Evolutionary conservation across 2,329 filamentous ascomycete species (phyloP).

Genomic region (Volutella citrinella): DNA sequence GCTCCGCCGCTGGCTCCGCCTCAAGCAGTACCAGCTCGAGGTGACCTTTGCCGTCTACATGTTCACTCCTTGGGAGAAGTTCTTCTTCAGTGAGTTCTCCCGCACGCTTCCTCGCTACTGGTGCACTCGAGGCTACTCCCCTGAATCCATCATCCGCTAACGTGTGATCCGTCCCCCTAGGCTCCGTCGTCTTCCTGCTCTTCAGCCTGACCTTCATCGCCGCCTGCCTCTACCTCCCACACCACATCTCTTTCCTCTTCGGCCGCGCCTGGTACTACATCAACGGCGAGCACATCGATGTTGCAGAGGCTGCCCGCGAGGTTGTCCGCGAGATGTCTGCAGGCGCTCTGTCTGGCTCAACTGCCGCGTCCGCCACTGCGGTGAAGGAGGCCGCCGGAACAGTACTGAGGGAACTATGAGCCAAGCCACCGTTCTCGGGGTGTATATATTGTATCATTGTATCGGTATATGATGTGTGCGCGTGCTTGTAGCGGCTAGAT

Average conservation of each 20-base stretch:
- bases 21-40: slow-evolving; percentile 98
- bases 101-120: slow-evolving; percentile 1
- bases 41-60: slow-evolving; percentile 97
- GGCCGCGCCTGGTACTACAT: slow-evolving; percentile 93
- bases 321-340: slow-evolving; percentile 31
- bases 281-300: slow-evolving; percentile 69
- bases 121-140: too few relatives aligned
- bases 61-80: slow-evolving; percentile 93
- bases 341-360: slow-evolving; percentile 26
- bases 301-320: slow-evolving; percentile 34
- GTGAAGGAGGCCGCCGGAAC: slow-evolving; percentile 23
- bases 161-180: too few relatives aligned
- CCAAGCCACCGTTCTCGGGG: too few relatives aligned
- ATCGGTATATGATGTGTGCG: too few relatives aligned
- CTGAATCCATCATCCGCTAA: too few relatives aligned
- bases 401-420: slow-evolving; percentile 34
- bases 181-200: slow-evolving; percentile 88
- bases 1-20: slow-evolving; percentile 80
- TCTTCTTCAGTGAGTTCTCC: slow-evolving; percentile 80
- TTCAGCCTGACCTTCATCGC: slow-evolving; percentile 83
- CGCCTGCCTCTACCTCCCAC: slow-evolving; percentile 86
- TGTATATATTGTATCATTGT: too few relatives aligned
- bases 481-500: too few relatives aligned
- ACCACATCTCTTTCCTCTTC: slow-evolving; percentile 80
- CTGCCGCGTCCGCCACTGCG: slow-evolving; percentile 15